Evolutionary conservation across 805 yeast species (phyloP), one percentile per base, ranked within the genome.

Genomic region (Candida ortonii): DNA sequence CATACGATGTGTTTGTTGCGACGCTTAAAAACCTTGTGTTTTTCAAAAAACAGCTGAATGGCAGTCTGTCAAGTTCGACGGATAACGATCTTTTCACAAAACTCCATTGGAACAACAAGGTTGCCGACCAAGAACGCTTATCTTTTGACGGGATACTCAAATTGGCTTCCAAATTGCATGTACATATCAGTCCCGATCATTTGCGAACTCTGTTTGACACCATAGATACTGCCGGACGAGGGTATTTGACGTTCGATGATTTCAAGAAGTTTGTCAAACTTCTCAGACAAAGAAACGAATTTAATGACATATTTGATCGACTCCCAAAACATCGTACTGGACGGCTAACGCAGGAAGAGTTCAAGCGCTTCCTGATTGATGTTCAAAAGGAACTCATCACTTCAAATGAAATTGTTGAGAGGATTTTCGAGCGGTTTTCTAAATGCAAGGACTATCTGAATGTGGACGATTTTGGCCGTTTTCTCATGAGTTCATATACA

Each of bases 251-350:
- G 42, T 88, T 87, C 49, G 69, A 68, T 2, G 87, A 85, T 44
- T 90, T 90, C 58, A 82, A 84, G 52, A 53, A 57, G 14, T 87
- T 89, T 59, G 94, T 90, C 3, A 69, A 74, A 27, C 58, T 74
- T 3, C 60, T 90, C 28, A 83, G 86, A 47, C 60, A 61, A 25
- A 68, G 97, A 36, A 62, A 67, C 6, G 97, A 89, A 39, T 60
- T 89, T 2, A 46, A 44, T 1, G 44, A 34, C 0, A 64, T 88
- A 3, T 50, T 63, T 1, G 29, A 45, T 0, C 16, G 65, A 7
- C 56, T 68, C 2, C 47, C 47, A 3, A 34, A 43, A 13, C 23
- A 26, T 3, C 16, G 11, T 3, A 25, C 46, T 4, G 50, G 39
- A 4, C 23, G 25, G 7, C 52, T 72, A 53, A 25, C 36, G 1